phyloP scores from a whole-genome alignment of 768 basidiomycete genomes.

The Podaxis sp. region DNA sequence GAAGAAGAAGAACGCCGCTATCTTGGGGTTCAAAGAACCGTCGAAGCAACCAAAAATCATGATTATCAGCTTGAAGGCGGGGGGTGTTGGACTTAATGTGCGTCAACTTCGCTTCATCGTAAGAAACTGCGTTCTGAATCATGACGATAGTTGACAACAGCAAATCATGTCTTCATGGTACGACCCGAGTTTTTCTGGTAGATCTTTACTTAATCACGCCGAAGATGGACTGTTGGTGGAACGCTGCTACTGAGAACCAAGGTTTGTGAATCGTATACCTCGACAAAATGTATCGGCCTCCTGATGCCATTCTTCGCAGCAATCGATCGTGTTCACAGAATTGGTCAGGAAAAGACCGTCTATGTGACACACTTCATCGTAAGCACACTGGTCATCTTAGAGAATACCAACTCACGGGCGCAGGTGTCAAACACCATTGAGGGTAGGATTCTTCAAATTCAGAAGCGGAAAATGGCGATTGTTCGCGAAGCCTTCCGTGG shows the following conservation, averaged over 20 bases:
- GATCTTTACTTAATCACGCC: conserved; percentile 7
- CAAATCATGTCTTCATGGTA: conserved; percentile 87
- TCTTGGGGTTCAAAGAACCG: conserved; percentile 71
- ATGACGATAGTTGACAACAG: conserved; percentile 56
- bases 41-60: conserved; percentile 72
- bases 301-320: conserved; percentile 34
- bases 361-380: conserved; percentile 86
- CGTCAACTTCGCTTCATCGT: conserved; percentile 17
- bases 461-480: conserved; percentile 83
- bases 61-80: conserved; percentile 81
- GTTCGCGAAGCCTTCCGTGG: conserved; percentile 80
- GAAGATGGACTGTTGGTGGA: conserved; percentile 95
- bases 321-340: conserved; percentile 81
- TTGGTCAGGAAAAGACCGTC: conserved; percentile 79
- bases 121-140: not conserved
- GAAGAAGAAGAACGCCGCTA: conserved; percentile 69
- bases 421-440: conserved; percentile 76
- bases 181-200: conserved; percentile 11
- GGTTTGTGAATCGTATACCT: conserved; percentile 29
- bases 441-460: conserved; percentile 74
- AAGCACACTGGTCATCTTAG: conserved; percentile 18
- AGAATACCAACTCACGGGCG: not conserved
- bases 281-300: not conserved
- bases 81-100: conserved; percentile 88
- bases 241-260: conserved; percentile 78